Base-by-base conservation (phyloP, 331 rosid genomes). In the Malus hybrid region DNA sequence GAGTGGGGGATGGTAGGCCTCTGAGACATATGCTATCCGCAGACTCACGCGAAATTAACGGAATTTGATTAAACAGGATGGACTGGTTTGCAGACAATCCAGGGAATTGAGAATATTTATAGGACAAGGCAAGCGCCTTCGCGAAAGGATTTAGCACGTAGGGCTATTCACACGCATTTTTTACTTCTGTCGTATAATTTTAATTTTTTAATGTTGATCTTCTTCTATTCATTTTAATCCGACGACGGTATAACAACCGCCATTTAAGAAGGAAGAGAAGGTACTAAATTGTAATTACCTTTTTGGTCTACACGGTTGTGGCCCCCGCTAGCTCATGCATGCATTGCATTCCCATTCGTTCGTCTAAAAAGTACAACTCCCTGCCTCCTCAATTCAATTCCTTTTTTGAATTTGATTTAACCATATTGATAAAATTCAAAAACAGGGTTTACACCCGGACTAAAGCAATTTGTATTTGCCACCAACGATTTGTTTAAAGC, bases 1-100 rank as follows among this genome's bases (percentile, higher is more conserved):
- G 90, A 88, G 71, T 92, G 97, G 3, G 97, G 96, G 73, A 92
- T 86, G 67, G 62, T 56, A 7, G 87, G 82, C 85, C 96, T 90
- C 36, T 87, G 96, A 88, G 97, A 90, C 97, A 92, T 92, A 90
- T 81, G 97, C 92, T 82, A 71, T 22, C 48, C 48, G 48, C 32
- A 16, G 67, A 60, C 12, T 36, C 54, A 34, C 48, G 44, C 36
- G 13, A 6, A n/a, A 15, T n/a, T 5, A 33, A 50, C n/a, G 22
- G 24, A 55, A 19, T 3, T 39, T 10, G 48, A 42, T 42, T 10
- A 10, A 42, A 42, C 48, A 10, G 48, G 48, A 10, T 42, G 14
- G 48, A 10, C 48, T 59, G 61, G 61, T 19, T 55, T 55, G 61
- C 24, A 7, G 27, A 55, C 48, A 42, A 42, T 42, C 14, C 14